phyloP scores from a whole-genome alignment of 768 basidiomycete genomes.

The Lactarius evosmus region DNA sequence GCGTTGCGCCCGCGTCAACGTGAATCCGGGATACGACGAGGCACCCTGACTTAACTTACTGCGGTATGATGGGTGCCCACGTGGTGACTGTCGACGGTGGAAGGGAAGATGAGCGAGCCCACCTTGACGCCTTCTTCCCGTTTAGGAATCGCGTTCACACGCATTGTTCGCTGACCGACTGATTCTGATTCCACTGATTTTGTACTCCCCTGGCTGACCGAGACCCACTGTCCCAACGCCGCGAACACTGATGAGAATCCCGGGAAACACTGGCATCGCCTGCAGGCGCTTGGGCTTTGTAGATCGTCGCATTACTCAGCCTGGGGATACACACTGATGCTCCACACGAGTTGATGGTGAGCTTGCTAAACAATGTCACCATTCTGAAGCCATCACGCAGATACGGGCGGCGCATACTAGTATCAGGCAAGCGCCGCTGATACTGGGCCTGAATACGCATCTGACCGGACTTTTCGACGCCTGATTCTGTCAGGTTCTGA shows the following conservation, averaged over 20 bases:
- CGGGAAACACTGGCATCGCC: no score
- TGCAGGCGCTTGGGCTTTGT: no score
- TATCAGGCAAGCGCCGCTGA: not conserved
- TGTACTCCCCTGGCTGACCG: no score
- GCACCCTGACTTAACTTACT: not conserved
- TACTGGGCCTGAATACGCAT: not conserved
- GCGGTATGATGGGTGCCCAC: not conserved
- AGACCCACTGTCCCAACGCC: not conserved
- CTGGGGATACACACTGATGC: not conserved
- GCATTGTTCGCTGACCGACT: not conserved
- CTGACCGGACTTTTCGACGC: not conserved
- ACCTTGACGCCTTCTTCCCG: not conserved
- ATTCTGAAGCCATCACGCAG: not conserved
- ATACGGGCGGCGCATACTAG: not conserved
- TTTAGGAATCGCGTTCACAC: conserved; percentile 6
- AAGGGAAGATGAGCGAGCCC: not conserved
- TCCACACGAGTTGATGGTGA: not conserved
- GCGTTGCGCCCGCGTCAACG: not conserved
- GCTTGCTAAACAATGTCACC: not conserved
- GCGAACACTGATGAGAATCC: not conserved
- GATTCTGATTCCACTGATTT: not conserved
- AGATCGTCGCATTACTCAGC: not conserved
- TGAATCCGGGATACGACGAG: not conserved
- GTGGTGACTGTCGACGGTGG: not conserved
- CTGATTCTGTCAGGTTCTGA: not conserved